Evolutionary conservation across 2,329 filamentous ascomycete species (phyloP), one percentile per base, ranked within the genome.

Genomic region (Diaporthe capsici): DNA sequence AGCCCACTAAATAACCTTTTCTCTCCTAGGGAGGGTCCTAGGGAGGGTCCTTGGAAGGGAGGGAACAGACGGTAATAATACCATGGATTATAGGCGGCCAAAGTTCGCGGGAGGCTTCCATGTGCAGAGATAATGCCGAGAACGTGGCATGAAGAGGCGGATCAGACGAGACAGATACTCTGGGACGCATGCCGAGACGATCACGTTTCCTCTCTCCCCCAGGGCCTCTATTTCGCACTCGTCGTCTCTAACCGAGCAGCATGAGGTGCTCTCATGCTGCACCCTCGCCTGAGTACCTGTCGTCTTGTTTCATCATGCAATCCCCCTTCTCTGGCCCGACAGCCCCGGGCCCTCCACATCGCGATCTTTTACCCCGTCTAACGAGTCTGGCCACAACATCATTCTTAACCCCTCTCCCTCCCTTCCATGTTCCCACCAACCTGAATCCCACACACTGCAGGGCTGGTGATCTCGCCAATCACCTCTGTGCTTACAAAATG

Each of bases 1-100:
- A 51, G 31, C 63, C 63, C 63, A 68, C 63, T 53, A 51, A 68
- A 51, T 68, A 68, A 25, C 28, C 44, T 51, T 68, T 68, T 25
- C 8, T 68, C 31, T 68, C 47, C 63, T 51, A 68, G 61, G 39
- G 39, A 65, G 15, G 42, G 42, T 51, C 47, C 63, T 51, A 68
- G 61, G 39, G 39, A 65, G n/a, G 42, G 42, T 22, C 61, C 61
- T 13, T 20, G 42, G 1, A 12, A 25, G 31, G 42, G 44, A 49
- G 61, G 9, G 63, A 51, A 53, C 42, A 68, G 63, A 68, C 63
- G 31, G 63, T 51, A n/a, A 37, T 34, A 68, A 15, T 13, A 25
- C 3, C 63, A 51, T 44, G 31, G 22, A 39, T 20, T 25, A 25
- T 25, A 17, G 22, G 47, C 63, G 44, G 44, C 7, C 28, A 17